These are phyloP conservation scores for Thermomyces lanuginosus DNA, from an alignment of 2,329 filamentous ascomycete species.

Conservation along the genomic window DNA sequence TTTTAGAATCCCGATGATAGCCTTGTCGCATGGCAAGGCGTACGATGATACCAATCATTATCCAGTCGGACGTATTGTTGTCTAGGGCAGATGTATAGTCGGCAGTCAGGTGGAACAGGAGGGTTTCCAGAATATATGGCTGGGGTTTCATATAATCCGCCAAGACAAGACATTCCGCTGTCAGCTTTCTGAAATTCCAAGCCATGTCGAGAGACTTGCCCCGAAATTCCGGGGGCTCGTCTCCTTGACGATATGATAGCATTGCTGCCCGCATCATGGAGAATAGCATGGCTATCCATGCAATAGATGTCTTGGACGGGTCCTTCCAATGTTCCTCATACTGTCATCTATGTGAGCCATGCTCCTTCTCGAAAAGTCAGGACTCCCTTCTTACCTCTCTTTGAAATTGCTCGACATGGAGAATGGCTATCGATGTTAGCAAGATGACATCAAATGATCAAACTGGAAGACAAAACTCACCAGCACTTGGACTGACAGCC, in stretches of 20 bases:
- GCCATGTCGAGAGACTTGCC: constrained; percentile 37
- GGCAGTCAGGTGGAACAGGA: constrained; percentile 45
- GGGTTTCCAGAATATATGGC: constrained; percentile 42
- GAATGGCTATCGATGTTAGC: constrained; percentile 37
- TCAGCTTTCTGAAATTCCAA: constrained; percentile 33
- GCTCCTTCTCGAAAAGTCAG: not conserved
- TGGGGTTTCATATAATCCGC: constrained; percentile 49
- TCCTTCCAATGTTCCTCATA: constrained; percentile 48
- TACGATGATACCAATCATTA: constrained; percentile 44
- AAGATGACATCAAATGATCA: not conserved
- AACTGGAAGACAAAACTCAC: constrained; percentile 24
- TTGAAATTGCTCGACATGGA: constrained; percentile 75
- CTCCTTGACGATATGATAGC: constrained; percentile 43
- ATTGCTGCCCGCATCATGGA: constrained; percentile 49
- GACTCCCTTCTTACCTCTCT: constrained; percentile 37
- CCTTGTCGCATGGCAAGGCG: constrained; percentile 51
- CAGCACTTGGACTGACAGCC: constrained; percentile 50
- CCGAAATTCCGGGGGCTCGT: constrained; percentile 47
- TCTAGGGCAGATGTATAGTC: constrained; percentile 45
- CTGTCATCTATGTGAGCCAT: constrained; percentile 16
- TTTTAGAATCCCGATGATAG: constrained; percentile 45
- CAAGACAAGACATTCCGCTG: constrained; percentile 46
- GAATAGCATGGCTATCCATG: constrained; percentile 47
- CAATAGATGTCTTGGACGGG: constrained; percentile 39
- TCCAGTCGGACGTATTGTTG: constrained; percentile 43